Percentiles rank a stretch among this genome's conserved stretches.
Conservation (phyloP, 805 yeast genomes). For the Starmerella stellata region DNA sequence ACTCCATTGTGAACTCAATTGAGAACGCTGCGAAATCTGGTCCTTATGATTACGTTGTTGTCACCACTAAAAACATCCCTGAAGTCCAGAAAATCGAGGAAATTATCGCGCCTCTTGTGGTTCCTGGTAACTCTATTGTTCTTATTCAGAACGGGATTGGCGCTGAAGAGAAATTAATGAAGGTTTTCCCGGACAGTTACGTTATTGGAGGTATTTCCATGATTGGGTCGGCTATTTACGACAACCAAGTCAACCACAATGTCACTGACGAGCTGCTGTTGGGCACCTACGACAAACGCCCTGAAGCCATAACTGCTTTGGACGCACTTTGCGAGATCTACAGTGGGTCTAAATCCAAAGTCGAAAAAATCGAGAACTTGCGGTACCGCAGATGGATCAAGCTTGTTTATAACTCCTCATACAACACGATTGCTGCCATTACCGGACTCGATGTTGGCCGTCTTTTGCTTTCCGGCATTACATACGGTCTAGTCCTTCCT, state of each 20-base stretch:
- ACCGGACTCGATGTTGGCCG: slow-evolving; percentile 45
- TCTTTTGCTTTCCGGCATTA: slow-evolving; percentile 29
- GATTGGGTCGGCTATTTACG: slow-evolving; percentile 39
- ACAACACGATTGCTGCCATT: slow-evolving; percentile 45
- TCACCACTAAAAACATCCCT: slow-evolving; percentile 48
- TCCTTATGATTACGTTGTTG: slow-evolving; percentile 40
- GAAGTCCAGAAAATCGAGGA: slow-evolving; percentile 40
- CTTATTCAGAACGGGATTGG: slow-evolving; percentile 53
- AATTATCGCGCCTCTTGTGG: slow-evolving; percentile 33
- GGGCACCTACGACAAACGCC: slow-evolving; percentile 34
- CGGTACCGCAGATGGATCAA: slow-evolving; percentile 45
- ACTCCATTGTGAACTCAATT: slow-evolving; percentile 21
- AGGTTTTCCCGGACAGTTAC: slow-evolving; percentile 33
- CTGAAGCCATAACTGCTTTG: slow-evolving; percentile 23
- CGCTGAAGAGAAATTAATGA: slow-evolving; percentile 37
- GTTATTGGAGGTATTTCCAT: slow-evolving; percentile 47
- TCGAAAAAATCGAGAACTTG: slow-evolving; percentile 29
- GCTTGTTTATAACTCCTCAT: slow-evolving; percentile 48
- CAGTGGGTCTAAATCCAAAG: slow-evolving; percentile 27
- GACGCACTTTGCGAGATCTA: slow-evolving; percentile 32
- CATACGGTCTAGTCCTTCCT: slow-evolving; percentile 30
- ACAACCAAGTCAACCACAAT: slow-evolving; percentile 34
- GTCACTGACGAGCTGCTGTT: slow-evolving; percentile 34
- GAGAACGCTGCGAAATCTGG: slow-evolving; percentile 30
- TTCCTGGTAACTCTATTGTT: slow-evolving; percentile 33